Percentiles rank a stretch among this genome's conserved stretches.
phyloP scores from a whole-genome alignment of 352 stramenopile genomes.

The Globisporangium barbulae region DNA sequence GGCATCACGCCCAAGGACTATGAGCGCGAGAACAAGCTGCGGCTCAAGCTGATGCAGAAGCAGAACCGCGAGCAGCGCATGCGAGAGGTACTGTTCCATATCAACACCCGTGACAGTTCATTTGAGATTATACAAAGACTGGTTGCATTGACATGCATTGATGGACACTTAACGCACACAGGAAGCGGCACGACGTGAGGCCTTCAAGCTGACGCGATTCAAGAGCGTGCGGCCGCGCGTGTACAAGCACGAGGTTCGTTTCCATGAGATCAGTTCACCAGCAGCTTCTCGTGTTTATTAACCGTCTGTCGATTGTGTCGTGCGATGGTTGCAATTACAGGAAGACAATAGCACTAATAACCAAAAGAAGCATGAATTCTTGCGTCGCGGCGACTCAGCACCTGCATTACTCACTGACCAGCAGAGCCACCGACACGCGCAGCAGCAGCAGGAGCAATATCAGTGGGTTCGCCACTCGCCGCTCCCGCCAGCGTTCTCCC shows the following conservation, averaged over 20 bases:
- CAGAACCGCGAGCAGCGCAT: conserved; percentile 52
- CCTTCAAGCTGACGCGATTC: conserved; percentile 69
- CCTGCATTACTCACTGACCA: conserved; percentile 8
- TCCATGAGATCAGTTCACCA: neutral
- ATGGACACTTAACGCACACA: conserved; percentile 10
- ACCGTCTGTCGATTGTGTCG: neutral
- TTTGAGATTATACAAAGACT: neutral
- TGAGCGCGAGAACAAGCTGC: conserved; percentile 62
- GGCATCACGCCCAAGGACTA: conserved; percentile 60
- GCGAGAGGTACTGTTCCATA: conserved; percentile 26
- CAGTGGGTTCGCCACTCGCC: neutral
- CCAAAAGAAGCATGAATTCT: conserved; percentile 29
- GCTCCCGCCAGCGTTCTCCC: conserved; percentile 11
- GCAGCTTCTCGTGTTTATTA: neutral
- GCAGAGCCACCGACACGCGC: conserved; percentile 8
- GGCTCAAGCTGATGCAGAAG: conserved; percentile 53
- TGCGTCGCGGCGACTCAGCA: conserved; percentile 24
- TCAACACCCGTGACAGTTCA: neutral
- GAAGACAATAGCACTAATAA: conserved; percentile 12
- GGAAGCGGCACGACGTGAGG: conserved; percentile 33
- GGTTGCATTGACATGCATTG: neutral
- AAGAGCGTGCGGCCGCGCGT: conserved; percentile 53
- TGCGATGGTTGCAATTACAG: neutral
- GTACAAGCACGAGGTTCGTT: conserved; percentile 32
- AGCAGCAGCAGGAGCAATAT: conserved; percentile 11